Conservation (phyloP, 345 rosid genomes). For the Trapa bicornis region DNA sequence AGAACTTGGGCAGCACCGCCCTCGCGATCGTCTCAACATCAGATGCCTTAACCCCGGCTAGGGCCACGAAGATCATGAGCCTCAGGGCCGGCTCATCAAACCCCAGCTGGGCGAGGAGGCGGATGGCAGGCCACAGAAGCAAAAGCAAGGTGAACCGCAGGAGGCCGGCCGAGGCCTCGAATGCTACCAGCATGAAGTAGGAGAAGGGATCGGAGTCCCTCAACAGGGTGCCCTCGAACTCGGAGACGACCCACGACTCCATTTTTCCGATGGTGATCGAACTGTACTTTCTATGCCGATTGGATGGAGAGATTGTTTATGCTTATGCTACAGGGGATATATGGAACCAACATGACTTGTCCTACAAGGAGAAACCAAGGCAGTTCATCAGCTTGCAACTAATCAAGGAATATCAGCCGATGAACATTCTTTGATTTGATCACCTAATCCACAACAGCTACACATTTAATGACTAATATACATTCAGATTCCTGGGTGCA, state of each 20-base stretch:
- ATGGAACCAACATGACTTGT: background rate
- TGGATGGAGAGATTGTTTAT: background rate
- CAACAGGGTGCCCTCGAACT: slow-evolving; percentile 66
- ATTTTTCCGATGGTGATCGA: slow-evolving; percentile 5
- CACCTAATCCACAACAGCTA: slow-evolving; percentile 58
- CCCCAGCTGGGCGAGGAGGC: slow-evolving; percentile 36
- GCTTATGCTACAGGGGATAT: background rate
- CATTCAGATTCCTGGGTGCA: no score
- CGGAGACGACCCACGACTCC: slow-evolving; percentile 53
- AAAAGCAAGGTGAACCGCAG: slow-evolving; percentile 52
- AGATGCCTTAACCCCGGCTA: slow-evolving; percentile 38
- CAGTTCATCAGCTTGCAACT: slow-evolving; percentile 57
- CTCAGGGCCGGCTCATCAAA: slow-evolving; percentile 35
- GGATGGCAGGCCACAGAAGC: slow-evolving; percentile 54
- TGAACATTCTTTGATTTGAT: slow-evolving; percentile 17
- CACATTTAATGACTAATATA: no score
- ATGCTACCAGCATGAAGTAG: slow-evolving; percentile 84
- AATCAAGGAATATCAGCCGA: background rate
- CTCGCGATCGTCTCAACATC: slow-evolving; percentile 78
- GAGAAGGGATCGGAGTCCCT: slow-evolving; percentile 50
- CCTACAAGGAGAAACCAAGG: slow-evolving; percentile 10
- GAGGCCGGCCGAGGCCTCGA: slow-evolving; percentile 63
- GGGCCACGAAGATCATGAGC: slow-evolving; percentile 57
- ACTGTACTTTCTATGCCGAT: no score
- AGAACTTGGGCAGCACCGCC: slow-evolving; percentile 81